Conservation (phyloP, 148 eudicot genomes). For the Arbutus unedo region DNA sequence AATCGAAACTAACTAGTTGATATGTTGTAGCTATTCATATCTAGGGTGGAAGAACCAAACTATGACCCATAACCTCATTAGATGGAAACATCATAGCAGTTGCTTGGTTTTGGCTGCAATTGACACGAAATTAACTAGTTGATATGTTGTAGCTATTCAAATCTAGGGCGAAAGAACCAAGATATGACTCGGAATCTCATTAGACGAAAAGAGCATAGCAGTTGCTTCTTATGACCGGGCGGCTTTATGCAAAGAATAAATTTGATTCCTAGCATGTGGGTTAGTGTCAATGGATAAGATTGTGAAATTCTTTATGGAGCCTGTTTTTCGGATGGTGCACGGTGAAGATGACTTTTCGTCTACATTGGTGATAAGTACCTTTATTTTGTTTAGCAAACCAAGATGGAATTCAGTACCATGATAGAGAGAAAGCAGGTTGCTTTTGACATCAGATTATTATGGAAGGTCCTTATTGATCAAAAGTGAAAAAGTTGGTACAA, state of each 20-base stretch:
- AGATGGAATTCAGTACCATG: not conserved
- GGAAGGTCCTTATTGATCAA: not conserved
- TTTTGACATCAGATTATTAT: not conserved
- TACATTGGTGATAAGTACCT: not conserved
- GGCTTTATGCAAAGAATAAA: not conserved
- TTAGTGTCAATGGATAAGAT: not conserved
- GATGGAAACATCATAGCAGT: too few species aligned
- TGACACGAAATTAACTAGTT: too few species aligned
- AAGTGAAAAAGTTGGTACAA: not conserved
- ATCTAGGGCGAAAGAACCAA: too few species aligned
- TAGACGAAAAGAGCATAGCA: not conserved
- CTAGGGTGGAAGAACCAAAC: too few species aligned
- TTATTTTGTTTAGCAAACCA: not conserved
- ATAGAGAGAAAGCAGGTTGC: constrained; percentile 1
- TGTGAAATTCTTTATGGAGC: not conserved
- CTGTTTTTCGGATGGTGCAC: constrained; percentile 4
- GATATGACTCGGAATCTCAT: not conserved
- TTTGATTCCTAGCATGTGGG: not conserved
- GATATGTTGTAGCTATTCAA: too few species aligned
- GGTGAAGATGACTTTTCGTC: not conserved
- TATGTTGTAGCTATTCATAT: too few species aligned
- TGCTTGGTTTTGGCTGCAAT: too few species aligned
- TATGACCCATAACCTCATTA: too few species aligned
- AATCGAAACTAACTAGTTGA: too few species aligned
- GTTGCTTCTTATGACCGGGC: not conserved